Base-by-base conservation (phyloP, 2,329 filamentous ascomycete species). In the Fusarium annulatum region DNA sequence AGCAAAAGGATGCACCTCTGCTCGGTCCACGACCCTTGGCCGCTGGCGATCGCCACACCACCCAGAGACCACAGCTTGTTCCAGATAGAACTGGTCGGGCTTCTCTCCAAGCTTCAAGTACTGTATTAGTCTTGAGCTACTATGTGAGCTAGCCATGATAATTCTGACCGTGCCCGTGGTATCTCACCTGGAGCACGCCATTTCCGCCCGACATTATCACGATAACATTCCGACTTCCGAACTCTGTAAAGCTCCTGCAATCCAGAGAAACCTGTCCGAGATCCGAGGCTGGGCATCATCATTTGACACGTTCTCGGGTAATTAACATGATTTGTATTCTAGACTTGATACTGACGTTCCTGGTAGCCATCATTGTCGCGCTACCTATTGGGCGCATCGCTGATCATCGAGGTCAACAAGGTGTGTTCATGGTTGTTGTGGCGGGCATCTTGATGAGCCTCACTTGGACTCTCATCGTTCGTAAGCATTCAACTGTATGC, bases 201-300 rank as follows among this genome's bases (percentile, higher is more conserved):
- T 26, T 36, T 26, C 18, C 4, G 9, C 2, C 18, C 5, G 49
- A 10, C 18, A 36, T 4, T 15, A 21, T 26, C n/a, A 21, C 12
- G 33, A 10, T 1, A 10, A 14, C 33, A 11, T 6, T 9, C 11
- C 4, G 1, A 10, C 9, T 21, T 2, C 11, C 23, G 16, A 36
- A 15, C 6, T 52, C 8, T 36, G 9, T n/a, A 52, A 21, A 4
- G 5, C 18, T 21, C 33, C 12, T 36, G 15, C 8, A 4, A 23
- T 26, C 6, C 18, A 36, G 6, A 14, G 23, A 19, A 19, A 3
- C 9, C 8, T 52, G 30, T 9, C n/a, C 18, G 18, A 52, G 6
- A 52, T 36, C 11, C n/a, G 33, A 52, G 18, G 49, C 33, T 26
- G 12, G 33, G 4, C 9, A 26, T 33, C 18, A 7, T 52, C 16